These are phyloP conservation scores for Penicillium sp. DNA, from an alignment of 2,329 filamentous ascomycete genomes.

Conservation along the genomic window DNA sequence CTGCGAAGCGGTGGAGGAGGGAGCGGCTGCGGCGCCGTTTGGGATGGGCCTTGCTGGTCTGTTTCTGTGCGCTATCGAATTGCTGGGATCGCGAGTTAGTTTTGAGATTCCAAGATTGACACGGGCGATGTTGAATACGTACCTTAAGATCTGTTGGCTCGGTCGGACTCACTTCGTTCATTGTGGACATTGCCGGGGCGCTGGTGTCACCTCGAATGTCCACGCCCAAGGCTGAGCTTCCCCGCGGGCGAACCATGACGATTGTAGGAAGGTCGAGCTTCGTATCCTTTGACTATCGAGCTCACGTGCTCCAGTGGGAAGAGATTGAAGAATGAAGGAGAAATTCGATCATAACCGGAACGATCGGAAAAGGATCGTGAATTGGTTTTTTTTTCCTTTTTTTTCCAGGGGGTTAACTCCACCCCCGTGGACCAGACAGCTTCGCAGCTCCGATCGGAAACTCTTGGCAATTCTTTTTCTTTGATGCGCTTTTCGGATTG, in stretches of 20 bases:
- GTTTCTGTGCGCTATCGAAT: slow-evolving; percentile 29
- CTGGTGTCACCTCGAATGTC: slow-evolving; percentile 49
- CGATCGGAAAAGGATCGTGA: slow-evolving; percentile 3
- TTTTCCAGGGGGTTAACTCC: slow-evolving; percentile 4
- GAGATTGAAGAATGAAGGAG: not conserved
- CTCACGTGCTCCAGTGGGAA: slow-evolving; percentile 3
- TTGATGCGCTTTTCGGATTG: not conserved
- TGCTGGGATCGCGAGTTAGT: slow-evolving; percentile 11
- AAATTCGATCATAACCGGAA: not conserved
- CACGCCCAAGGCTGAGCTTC: slow-evolving; percentile 46
- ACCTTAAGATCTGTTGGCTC: slow-evolving; percentile 33
- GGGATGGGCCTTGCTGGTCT: slow-evolving; percentile 34
- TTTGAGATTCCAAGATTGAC: not conserved
- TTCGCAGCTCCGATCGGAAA: slow-evolving; percentile 3
- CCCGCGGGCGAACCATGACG: slow-evolving; percentile 41
- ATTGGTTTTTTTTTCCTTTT: not conserved
- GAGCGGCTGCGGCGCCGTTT: slow-evolving; percentile 47
- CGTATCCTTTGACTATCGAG: not conserved
- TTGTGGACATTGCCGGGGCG: slow-evolving; percentile 47
- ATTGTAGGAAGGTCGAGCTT: not conserved
- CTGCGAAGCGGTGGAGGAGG: slow-evolving; percentile 44
- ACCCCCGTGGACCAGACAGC: slow-evolving; percentile 2
- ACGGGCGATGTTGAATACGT: slow-evolving; percentile 11
- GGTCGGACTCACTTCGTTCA: slow-evolving; percentile 38
- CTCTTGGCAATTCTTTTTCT: slow-evolving; percentile 1